Conservation (phyloP, 2,329 filamentous ascomycete genomes). For the Xylaria sp. region DNA sequence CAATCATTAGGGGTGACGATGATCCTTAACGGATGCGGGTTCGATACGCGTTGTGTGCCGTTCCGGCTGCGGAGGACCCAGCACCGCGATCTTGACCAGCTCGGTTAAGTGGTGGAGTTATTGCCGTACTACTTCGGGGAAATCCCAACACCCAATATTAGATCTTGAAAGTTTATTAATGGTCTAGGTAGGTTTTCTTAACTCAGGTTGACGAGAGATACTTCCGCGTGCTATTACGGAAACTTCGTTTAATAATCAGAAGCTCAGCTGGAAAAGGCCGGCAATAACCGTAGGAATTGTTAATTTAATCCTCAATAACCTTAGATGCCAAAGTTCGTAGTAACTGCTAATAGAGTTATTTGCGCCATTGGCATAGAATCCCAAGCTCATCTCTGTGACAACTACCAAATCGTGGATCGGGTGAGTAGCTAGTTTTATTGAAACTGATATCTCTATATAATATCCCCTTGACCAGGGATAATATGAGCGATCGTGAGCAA, state of each 20-base stretch:
- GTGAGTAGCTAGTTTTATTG: too few relatives aligned
- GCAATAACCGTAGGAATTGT: background rate
- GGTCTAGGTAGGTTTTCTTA: background rate
- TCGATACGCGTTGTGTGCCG: slow-evolving; percentile 1
- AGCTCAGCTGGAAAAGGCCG: background rate
- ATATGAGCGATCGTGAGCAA: too few relatives aligned
- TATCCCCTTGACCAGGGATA: too few relatives aligned
- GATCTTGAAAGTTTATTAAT: background rate
- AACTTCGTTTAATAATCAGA: background rate
- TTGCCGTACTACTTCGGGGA: background rate
- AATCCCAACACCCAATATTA: background rate
- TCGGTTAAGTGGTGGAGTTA: slow-evolving; percentile 20
- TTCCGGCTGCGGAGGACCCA: slow-evolving; percentile 15
- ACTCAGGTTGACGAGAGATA: background rate
- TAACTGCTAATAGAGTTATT: too few relatives aligned
- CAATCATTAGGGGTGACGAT: background rate
- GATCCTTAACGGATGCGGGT: slow-evolving; percentile 17
- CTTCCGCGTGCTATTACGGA: background rate
- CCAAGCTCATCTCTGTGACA: background rate
- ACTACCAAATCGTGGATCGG: background rate
- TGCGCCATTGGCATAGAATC: too few relatives aligned
- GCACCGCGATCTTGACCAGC: slow-evolving; percentile 10
- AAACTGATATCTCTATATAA: too few relatives aligned
- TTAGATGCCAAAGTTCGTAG: too few relatives aligned
- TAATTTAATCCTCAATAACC: too few relatives aligned